Base-by-base conservation (phyloP, 495 filamentous ascomycete genomes). In the Lepraria neglecta region DNA sequence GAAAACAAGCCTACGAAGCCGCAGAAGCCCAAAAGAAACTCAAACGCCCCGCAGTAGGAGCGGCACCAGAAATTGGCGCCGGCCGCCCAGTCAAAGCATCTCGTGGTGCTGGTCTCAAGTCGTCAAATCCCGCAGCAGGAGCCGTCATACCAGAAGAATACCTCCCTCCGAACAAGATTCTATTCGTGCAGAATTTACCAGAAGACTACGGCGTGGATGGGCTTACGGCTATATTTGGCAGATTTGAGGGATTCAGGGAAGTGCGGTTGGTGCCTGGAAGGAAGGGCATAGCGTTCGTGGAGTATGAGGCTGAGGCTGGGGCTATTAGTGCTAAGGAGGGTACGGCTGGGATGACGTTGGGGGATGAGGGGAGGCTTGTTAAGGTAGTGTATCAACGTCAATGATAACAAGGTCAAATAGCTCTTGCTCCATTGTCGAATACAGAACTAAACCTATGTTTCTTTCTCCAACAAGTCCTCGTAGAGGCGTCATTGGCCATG, bases 291-390 rank as follows among this genome's bases (percentile, higher is more conserved):
- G 92, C 90, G 3, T 97, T 97, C 71, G 90, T 97, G 64, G 95
- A 99, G 73, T 99, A 96, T 75, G 90, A 96, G 71, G 83, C 80
- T 63, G 88, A 97, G 78, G 77, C 84, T 15, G 91, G 90, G 11
- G 91, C 95, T 47, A 97, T 97, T 65, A 86, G 83, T 56, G 94
- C 94, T 38, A 99, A 97, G 82, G 92, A 97, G 80, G 87, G 89
- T 64, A 94, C 89, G 31, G 88, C 89, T 12, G 89, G 90, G n/a
- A 91, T 96, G 88, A 71, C 84, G 14, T 78, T 97, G 65, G 92
- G 88, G 53, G 82, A 86, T 19, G 80, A 83, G 38, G 81, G 80
- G 64, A 81, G 84, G 74, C 70, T 78, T 11, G 82, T 88, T 69
- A 90, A 91, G 73, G 89, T 92, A 60, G 95, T 92, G 19, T 97